Conservation (phyloP, 129 eudicot species). For the Centaurea solstitialis region DNA sequence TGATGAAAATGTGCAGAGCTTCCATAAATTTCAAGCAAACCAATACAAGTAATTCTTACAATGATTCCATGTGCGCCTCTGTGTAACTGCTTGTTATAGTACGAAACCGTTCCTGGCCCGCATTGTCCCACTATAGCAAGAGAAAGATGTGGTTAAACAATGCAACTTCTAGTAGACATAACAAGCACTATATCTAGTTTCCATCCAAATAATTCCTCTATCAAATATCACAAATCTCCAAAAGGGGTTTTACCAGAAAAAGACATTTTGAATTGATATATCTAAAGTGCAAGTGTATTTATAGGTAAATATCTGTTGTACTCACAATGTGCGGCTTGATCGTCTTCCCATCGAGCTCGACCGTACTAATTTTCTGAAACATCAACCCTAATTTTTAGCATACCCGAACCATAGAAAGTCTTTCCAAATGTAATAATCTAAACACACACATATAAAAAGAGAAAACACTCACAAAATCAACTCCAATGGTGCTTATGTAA, state of each 20-base stretch:
- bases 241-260: background rate
- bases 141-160: conserved; percentile 17
- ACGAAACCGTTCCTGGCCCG: conserved; percentile 98
- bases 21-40: background rate
- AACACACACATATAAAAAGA: background rate
- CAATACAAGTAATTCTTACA: conserved; percentile 52
- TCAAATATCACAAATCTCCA: background rate
- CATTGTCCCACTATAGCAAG: conserved; percentile 89
- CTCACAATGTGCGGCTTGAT: conserved; percentile 94
- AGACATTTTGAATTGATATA: background rate
- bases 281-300: background rate
- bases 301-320: conserved; percentile 1
- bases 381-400: conserved; percentile 7
- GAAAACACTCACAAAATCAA: conserved; percentile 76
- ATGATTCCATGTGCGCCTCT: conserved; percentile 98
- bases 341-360: conserved; percentile 88
- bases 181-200: background rate
- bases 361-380: conserved; percentile 87
- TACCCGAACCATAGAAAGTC: background rate
- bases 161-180: background rate
- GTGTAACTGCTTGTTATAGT: conserved; percentile 98
- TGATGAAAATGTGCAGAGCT: too few species aligned
- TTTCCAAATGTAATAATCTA: background rate
- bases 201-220: background rate
- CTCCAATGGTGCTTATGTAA: conserved; percentile 98